These are phyloP conservation scores for Cladosporium halotolerans DNA, from an alignment of 2,329 filamentous ascomycete species.

Conservation along the genomic window DNA sequence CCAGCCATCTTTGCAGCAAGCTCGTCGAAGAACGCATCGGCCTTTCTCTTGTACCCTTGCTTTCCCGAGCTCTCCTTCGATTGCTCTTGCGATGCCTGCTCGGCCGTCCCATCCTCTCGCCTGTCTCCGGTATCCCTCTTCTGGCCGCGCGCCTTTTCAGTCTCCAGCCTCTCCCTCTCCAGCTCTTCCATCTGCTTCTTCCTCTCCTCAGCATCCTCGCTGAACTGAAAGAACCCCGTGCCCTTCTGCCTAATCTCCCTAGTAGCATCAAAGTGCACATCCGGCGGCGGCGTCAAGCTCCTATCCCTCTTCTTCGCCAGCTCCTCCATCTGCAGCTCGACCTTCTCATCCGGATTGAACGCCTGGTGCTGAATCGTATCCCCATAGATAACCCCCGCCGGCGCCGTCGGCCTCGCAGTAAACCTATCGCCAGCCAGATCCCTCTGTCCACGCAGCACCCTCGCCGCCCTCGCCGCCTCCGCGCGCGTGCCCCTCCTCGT, in stretches of 20 bases:
- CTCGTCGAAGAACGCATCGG: conserved; percentile 65
- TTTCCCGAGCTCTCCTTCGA: neutral
- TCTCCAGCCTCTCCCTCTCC: conserved; percentile 59
- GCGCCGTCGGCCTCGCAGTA: conserved; percentile 60
- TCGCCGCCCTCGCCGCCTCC: conserved; percentile 57
- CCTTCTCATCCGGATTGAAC: conserved; percentile 66
- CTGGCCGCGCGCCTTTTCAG: conserved; percentile 58
- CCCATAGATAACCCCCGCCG: conserved; percentile 71
- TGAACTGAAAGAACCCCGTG: conserved; percentile 87
- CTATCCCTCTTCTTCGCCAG: conserved; percentile 73
- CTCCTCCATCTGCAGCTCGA: conserved; percentile 65
- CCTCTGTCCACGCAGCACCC: conserved; percentile 52
- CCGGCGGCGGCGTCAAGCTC: conserved; percentile 70
- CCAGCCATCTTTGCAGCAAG: conserved; percentile 36
- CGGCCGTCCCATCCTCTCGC: conserved; percentile 34
- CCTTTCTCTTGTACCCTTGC: conserved; percentile 51
- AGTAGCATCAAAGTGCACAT: conserved; percentile 78
- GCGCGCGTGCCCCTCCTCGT: conserved; percentile 64
- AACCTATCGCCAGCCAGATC: conserved; percentile 53
- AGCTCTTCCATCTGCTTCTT: conserved; percentile 72
- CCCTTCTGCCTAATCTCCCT: conserved; percentile 82
- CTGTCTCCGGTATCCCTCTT: conserved; percentile 41
- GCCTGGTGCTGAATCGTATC: conserved; percentile 78
- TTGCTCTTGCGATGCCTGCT: neutral
- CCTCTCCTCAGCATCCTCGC: conserved; percentile 61